Evolutionary conservation across 2,329 filamentous ascomycete species (phyloP).

Genomic region (Coniochaeta sp.): DNA sequence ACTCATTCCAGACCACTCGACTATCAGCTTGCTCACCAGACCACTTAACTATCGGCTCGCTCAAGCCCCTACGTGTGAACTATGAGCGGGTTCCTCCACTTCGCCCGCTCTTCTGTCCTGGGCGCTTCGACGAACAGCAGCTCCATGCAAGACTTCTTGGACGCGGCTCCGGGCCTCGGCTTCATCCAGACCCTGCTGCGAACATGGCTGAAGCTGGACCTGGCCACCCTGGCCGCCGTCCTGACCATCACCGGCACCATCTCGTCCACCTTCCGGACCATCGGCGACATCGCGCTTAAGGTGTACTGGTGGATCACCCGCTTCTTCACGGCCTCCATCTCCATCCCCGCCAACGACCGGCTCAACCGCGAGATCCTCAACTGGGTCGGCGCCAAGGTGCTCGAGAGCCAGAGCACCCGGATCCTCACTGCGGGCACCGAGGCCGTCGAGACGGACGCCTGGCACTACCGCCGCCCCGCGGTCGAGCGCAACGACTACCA

Average conservation of each 20-base stretch:
- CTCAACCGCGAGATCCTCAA: conserved; percentile 20
- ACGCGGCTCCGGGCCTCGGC: background rate
- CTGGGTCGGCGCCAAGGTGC: conserved; percentile 27
- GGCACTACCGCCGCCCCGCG: conserved; percentile 15
- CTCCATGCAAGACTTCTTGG: background rate
- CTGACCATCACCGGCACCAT: conserved; percentile 1
- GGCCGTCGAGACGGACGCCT: conserved; percentile 21
- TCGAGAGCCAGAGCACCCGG: conserved; percentile 20
- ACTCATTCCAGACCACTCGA: background rate
- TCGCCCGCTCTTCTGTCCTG: background rate
- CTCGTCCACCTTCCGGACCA: background rate
- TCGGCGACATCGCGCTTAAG: conserved; percentile 12
- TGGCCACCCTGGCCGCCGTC: background rate
- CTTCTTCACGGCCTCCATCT: conserved; percentile 29
- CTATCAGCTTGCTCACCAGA: too few relatives aligned
- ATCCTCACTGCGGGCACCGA: conserved; percentile 27
- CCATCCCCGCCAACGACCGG: conserved; percentile 26
- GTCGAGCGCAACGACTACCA: conserved; percentile 23
- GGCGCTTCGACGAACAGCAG: background rate
- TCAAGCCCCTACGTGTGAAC: background rate
- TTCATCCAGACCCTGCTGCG: background rate
- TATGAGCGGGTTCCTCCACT: background rate
- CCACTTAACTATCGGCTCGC: too few relatives aligned
- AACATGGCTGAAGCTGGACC: background rate
- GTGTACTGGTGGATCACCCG: conserved; percentile 27